phyloP scores from a whole-genome alignment of 805 yeast species.

The Candida ficus region DNA sequence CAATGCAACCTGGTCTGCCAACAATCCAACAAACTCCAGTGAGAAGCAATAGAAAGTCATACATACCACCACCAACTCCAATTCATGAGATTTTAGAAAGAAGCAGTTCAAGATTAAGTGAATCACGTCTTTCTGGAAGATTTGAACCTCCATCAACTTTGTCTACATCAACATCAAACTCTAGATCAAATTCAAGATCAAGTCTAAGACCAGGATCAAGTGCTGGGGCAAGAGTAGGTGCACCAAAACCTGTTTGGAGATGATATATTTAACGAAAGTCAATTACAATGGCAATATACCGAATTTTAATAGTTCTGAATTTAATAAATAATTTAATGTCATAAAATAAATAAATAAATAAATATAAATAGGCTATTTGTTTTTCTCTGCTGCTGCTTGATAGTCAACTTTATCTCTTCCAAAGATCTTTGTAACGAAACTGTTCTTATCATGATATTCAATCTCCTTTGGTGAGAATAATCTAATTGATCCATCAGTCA shows the following conservation, averaged over 20 bases:
- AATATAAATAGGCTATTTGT: neutral
- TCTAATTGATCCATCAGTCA: conserved; percentile 22
- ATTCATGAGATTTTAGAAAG: conserved; percentile 19
- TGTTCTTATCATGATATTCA: conserved; percentile 17
- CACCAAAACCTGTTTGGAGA: conserved; percentile 9
- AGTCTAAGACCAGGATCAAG: conserved; percentile 8
- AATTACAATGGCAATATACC: neutral
- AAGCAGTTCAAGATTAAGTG: conserved; percentile 12
- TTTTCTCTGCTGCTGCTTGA: conserved; percentile 10
- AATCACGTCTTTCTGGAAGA: conserved; percentile 3
- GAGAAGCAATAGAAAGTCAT: conserved; percentile 13
- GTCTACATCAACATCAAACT: conserved; percentile 1
- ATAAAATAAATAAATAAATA: neutral
- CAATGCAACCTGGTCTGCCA: conserved; percentile 10
- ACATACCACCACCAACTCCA: conserved; percentile 26
- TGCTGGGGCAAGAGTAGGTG: conserved; percentile 2
- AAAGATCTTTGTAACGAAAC: conserved; percentile 17
- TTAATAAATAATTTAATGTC: neutral
- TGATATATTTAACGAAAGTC: neutral
- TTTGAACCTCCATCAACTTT: conserved; percentile 1
- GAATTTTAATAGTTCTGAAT: neutral
- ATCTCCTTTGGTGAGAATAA: conserved; percentile 18
- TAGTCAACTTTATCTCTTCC: conserved; percentile 24
- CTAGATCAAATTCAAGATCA: conserved; percentile 3
- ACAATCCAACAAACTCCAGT: conserved; percentile 22